These are phyloP conservation scores for Naegleria lovaniensis DNA, from an alignment of 208 protist species.

Conservation along the genomic window DNA sequence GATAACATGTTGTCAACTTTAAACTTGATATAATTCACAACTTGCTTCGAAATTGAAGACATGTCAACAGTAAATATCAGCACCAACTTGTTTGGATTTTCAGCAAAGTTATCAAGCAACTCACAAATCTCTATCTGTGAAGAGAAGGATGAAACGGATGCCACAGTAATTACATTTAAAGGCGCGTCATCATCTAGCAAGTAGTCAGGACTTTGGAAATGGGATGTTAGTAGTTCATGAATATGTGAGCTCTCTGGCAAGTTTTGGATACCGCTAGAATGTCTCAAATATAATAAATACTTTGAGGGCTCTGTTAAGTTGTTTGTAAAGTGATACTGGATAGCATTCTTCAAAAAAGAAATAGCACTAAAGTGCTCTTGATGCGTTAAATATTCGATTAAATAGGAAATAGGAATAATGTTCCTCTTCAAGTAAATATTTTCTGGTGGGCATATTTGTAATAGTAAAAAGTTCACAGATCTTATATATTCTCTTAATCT, in stretches of 20 bases:
- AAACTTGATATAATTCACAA: background rate
- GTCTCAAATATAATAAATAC: background rate
- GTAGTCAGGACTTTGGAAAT: background rate
- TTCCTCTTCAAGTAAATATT: constrained; percentile 12
- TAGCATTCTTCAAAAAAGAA: background rate
- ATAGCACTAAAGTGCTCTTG: constrained; percentile 41
- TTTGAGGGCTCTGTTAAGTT: background rate
- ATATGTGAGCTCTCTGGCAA: background rate
- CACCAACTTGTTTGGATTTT: background rate
- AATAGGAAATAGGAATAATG: constrained; percentile 34
- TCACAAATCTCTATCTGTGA: background rate
- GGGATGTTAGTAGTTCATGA: background rate
- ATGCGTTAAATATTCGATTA: constrained; percentile 27
- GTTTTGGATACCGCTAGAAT: background rate
- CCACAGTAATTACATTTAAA: background rate
- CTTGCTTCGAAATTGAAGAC: background rate
- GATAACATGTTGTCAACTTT: background rate
- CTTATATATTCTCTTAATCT: constrained; percentile 12
- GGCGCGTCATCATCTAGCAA: background rate
- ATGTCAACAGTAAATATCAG: background rate
- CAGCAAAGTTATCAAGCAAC: background rate
- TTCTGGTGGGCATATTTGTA: constrained; percentile 40
- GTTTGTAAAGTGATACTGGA: background rate
- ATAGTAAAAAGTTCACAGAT: constrained; percentile 32
- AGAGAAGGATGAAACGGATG: background rate